Evolutionary conservation across 2,329 filamentous ascomycete species (phyloP), one percentile per base, ranked within the genome.

Genomic region (Verticillium nonalfalfae): DNA sequence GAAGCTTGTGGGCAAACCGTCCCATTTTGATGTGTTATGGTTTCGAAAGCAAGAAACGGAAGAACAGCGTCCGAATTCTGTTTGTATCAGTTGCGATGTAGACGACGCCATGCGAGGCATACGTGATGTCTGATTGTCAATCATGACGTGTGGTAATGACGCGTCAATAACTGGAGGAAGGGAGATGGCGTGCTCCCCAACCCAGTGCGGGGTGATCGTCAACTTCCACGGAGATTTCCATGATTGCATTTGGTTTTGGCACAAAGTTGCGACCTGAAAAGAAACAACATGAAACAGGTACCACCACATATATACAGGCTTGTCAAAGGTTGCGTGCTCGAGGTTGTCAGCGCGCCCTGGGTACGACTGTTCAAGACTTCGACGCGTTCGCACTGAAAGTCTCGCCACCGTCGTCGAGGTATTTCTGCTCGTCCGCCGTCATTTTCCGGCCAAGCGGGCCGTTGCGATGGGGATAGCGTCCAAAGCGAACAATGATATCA

Each of bases 401-500:
- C 59, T 76, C 73, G 6, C 78, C 78, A 0, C 76, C 76, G 7
- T 73, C 75, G 57, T 76, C 74, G 52, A 87, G 65, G 71, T 79
- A 87, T 64, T 74, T 73, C 59, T 62, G 68, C 71, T 87, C 85
- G 63, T 82, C 82, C 1, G 65, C 64, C 6, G 81, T 85, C 55
- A 70, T 73, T 63, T 76, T 70, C 64, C 85, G 72, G 0, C 80
- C 82, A 58, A 88, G 59, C 0, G 74, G 74, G 60, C 71, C 68
- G 66, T 87, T 88, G 6, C 85, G 73, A 70, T 87, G 81, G 9
- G 85, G 85, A 72, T 86, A 88, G 59, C 85, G 71, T 1, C 84
- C 84, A 68, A 87, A 88, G 61, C 63, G 73, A 60, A 77, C 71
- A 40, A 88, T 70, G 14, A 86, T 80, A 26, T 76, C 76, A 26